Evolutionary conservation across 148 eudicot species (phyloP).

Genomic region (Vaccinium corymbosum): DNA sequence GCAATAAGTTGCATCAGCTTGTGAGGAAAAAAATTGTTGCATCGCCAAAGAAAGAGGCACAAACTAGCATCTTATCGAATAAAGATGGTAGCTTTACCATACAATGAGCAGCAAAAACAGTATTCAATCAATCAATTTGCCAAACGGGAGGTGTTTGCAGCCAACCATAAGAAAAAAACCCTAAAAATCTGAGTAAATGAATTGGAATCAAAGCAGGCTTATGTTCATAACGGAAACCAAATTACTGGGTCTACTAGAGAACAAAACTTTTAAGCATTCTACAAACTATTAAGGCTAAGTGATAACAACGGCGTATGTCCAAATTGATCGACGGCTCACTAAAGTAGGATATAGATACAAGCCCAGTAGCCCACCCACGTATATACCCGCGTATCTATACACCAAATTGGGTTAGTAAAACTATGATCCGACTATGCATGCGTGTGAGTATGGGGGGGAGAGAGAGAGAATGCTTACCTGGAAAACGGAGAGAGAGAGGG

Average conservation of each 20-base stretch:
- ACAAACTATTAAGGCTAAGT: not conserved
- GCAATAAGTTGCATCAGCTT: conserved; percentile 3
- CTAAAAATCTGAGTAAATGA: not conserved
- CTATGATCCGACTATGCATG: not conserved
- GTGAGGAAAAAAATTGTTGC: not conserved
- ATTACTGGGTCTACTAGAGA: not conserved
- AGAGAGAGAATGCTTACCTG: not conserved
- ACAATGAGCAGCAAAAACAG: not conserved
- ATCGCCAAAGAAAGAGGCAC: not conserved
- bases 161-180: not conserved
- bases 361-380: not conserved
- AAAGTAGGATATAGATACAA: not conserved
- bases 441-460: not conserved
- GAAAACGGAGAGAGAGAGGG: conserved; percentile 7
- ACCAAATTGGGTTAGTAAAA: not conserved
- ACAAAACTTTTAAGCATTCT: not conserved
- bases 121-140: not conserved
- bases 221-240: not conserved
- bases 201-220: not conserved
- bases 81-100: not conserved
- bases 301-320: not conserved
- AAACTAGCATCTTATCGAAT: not conserved
- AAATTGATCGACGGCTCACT: not conserved
- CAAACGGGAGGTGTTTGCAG: not conserved
- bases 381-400: not conserved